These are phyloP conservation scores for Penicillium simplicissimum DNA, from an alignment of 495 filamentous ascomycete genomes.

Conservation along the genomic window DNA sequence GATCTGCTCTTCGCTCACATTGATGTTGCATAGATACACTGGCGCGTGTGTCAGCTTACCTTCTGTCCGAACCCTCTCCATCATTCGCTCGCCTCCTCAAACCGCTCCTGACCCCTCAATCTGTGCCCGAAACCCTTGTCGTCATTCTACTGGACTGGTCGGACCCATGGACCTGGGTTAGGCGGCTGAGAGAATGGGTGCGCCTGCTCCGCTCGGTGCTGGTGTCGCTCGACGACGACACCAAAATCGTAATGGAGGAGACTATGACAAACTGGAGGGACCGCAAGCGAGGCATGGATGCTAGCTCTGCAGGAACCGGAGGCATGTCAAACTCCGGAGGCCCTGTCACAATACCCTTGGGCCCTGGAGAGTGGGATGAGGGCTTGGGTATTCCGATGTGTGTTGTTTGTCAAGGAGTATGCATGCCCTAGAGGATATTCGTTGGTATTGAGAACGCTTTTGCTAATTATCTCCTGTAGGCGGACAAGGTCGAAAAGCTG, in stretches of 20 bases:
- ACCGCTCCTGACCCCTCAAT: constrained; percentile 81
- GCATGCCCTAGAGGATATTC: constrained; percentile 24
- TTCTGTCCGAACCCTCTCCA: constrained; percentile 78
- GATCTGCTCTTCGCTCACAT: neutral
- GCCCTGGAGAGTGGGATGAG: constrained; percentile 94
- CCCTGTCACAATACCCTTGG: constrained; percentile 69
- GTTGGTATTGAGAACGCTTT: neutral
- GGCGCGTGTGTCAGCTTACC: constrained; percentile 87
- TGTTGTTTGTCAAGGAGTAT: constrained; percentile 90
- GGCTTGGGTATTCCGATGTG: constrained; percentile 85
- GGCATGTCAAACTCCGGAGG: constrained; percentile 53
- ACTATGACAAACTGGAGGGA: constrained; percentile 65
- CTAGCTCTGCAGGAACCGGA: constrained; percentile 35
- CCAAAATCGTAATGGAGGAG: constrained; percentile 80
- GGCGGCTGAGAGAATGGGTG: constrained; percentile 86
- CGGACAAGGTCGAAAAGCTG: constrained; percentile 83
- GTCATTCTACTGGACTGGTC: constrained; percentile 92
- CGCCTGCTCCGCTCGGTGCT: constrained; percentile 75
- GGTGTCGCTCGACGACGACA: constrained; percentile 70
- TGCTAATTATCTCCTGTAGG: constrained; percentile 53
- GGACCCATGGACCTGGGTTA: constrained; percentile 88
- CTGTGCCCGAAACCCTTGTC: constrained; percentile 82
- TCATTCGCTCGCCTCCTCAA: constrained; percentile 81
- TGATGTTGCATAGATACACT: constrained; percentile 65
- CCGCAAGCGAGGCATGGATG: constrained; percentile 47